phyloP scores from a whole-genome alignment of 2,329 filamentous ascomycete genomes.

The Leptosphaerulina australis region DNA sequence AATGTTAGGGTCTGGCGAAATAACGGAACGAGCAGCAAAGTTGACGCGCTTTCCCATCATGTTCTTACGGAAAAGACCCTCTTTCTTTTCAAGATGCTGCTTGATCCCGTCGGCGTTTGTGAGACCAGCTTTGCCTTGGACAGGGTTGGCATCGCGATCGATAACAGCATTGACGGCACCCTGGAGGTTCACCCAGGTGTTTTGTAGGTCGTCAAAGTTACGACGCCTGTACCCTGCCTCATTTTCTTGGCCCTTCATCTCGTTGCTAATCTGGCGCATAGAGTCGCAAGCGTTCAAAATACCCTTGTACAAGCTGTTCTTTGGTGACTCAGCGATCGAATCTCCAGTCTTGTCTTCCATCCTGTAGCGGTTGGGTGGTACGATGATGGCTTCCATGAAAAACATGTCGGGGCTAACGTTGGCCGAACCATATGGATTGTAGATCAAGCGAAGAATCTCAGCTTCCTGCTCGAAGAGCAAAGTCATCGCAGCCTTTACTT shows the following conservation, averaged over 20 bases:
- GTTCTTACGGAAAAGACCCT: constrained; percentile 96
- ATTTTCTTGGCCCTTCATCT: constrained; percentile 61
- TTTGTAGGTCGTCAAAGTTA: constrained; percentile 77
- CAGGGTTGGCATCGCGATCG: constrained; percentile 84
- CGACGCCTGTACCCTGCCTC: constrained; percentile 54
- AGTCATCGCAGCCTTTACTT: constrained; percentile 78
- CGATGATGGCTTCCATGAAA: constrained; percentile 83
- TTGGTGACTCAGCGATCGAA: constrained; percentile 83
- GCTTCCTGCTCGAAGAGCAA: constrained; percentile 87
- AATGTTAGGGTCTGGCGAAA: constrained; percentile 97
- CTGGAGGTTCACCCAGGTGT: constrained; percentile 82
- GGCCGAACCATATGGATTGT: constrained; percentile 71
- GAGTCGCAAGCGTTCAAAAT: constrained; percentile 77
- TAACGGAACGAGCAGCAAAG: constrained; percentile 95
- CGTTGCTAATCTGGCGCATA: constrained; percentile 75
- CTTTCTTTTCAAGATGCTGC: constrained; percentile 97
- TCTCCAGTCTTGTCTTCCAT: constrained; percentile 84
- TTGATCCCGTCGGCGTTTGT: constrained; percentile 93
- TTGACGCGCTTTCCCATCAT: constrained; percentile 99
- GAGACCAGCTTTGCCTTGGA: constrained; percentile 76
- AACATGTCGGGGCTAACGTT: constrained; percentile 85
- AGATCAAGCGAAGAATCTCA: constrained; percentile 83
- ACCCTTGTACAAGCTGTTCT: constrained; percentile 85
- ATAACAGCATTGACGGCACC: constrained; percentile 91
- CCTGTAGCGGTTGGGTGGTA: constrained; percentile 90